A percentile compares a stretch with the other conserved stretches of the same genome.
Conservation (phyloP, 2,329 filamentous ascomycete species). For the Coniochaeta ligniaria region DNA sequence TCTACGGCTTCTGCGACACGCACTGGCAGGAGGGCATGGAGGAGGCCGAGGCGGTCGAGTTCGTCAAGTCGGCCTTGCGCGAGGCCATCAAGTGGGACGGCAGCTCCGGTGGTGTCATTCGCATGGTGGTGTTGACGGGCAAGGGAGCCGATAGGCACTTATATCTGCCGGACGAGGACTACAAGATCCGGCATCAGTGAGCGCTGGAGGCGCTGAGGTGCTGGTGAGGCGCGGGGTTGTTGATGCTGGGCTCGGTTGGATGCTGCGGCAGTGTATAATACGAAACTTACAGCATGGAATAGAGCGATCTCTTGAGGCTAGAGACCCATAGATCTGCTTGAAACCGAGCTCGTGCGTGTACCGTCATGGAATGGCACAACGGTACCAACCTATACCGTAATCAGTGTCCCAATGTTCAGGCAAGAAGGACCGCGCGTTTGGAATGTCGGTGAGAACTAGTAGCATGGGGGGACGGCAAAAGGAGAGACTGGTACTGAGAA, state of each 20-base stretch:
- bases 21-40: constrained; percentile 96
- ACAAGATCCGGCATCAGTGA: constrained; percentile 63
- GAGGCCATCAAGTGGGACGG: constrained; percentile 99
- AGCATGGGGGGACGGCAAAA: not conserved
- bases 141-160: constrained; percentile 87
- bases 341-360: not conserved
- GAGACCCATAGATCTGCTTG: not conserved
- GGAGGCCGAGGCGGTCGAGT: constrained; percentile 80
- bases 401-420: not conserved
- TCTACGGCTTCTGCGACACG: constrained; percentile 97
- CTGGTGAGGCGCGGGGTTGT: not conserved
- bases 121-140: constrained; percentile 91
- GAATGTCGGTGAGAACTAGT: not conserved
- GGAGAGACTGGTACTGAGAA: too few species aligned
- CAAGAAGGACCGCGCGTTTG: not conserved
- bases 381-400: not conserved
- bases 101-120: constrained; percentile 94
- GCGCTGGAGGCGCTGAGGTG: constrained; percentile 10
- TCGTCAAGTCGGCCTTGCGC: constrained; percentile 83
- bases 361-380: too few species aligned
- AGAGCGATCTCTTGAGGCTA: not conserved
- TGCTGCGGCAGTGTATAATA: not conserved
- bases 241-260: not conserved
- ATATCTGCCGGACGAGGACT: constrained; percentile 89
- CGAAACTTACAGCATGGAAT: not conserved